Evolutionary conservation across 2,329 filamentous ascomycete species (phyloP).

Genomic region (Calonectria ilicicola): DNA sequence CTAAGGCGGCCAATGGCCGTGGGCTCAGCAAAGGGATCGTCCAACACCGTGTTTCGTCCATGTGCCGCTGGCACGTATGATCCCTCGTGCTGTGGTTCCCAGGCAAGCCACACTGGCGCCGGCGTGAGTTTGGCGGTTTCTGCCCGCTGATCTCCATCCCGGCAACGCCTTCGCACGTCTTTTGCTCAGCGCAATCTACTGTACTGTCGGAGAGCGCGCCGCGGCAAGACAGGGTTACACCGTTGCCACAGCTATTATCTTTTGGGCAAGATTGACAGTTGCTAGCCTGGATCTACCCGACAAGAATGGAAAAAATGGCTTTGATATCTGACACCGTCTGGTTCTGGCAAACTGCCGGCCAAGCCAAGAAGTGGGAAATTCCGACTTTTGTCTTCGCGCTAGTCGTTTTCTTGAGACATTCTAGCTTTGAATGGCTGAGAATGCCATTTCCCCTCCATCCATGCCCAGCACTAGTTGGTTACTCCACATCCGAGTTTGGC

Average conservation of each 20-base stretch:
- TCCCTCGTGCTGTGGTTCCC: constrained; percentile 15
- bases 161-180: background rate
- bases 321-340: background rate
- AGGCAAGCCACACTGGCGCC: constrained; percentile 24
- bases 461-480: background rate
- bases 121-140: constrained; percentile 17
- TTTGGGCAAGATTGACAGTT: constrained; percentile 6
- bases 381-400: constrained; percentile 35
- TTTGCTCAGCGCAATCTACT: background rate
- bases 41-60: constrained; percentile 15
- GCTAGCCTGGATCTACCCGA: background rate
- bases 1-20: constrained; percentile 1
- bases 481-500: constrained; percentile 31
- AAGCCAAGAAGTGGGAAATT: constrained; percentile 28
- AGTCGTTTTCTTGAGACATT: constrained; percentile 45
- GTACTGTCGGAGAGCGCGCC: background rate
- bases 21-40: constrained; percentile 7
- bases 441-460: constrained; percentile 24
- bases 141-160: constrained; percentile 17
- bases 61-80: constrained; percentile 26
- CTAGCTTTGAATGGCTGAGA: constrained; percentile 37
- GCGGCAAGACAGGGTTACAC: background rate
- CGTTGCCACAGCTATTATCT: background rate
- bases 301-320: background rate
- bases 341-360: constrained; percentile 31